Conservation (phyloP, 139 green algal species). For the Chlamydomonas schloesseri region DNA sequence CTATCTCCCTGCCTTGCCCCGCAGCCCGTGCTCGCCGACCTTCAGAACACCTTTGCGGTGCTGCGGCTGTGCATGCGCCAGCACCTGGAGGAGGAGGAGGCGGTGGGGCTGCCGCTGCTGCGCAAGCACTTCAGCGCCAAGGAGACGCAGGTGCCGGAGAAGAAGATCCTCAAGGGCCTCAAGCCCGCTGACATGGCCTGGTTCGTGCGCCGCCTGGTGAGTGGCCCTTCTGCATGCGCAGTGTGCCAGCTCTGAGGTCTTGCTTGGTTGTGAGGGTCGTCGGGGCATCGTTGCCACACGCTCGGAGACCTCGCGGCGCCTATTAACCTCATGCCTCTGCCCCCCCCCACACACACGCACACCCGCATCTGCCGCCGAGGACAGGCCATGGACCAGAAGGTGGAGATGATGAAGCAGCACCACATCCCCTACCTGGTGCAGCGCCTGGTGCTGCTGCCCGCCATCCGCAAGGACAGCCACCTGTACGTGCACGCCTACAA, state of each 20-base stretch:
- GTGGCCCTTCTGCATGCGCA: fast-evolving
- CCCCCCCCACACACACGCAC: too few relatives aligned
- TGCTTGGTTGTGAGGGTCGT: too few relatives aligned
- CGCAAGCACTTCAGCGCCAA: conserved; percentile 28
- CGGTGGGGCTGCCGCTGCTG: conserved; percentile 26
- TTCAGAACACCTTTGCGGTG: background rate
- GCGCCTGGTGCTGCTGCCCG: background rate
- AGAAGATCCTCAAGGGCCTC: background rate
- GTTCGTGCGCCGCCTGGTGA: conserved; percentile 13
- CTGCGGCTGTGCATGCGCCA: conserved; percentile 8
- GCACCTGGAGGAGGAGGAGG: conserved; percentile 43
- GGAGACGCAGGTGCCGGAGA: background rate
- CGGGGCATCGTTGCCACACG: background rate
- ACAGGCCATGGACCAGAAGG: background rate
- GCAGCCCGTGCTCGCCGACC: background rate
- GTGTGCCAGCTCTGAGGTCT: background rate
- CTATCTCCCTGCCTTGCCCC: background rate
- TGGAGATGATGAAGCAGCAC: background rate
- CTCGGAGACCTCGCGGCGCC: too few relatives aligned
- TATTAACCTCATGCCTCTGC: too few relatives aligned
- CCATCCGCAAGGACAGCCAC: background rate
- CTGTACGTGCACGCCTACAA: background rate
- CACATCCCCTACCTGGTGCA: background rate
- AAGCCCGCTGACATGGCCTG: conserved; percentile 24
- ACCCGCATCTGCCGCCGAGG: background rate